Percentiles rank a stretch among this genome's conserved stretches.
Conservation (phyloP, 140 eudicot species). For the Oenanthe javanica region DNA sequence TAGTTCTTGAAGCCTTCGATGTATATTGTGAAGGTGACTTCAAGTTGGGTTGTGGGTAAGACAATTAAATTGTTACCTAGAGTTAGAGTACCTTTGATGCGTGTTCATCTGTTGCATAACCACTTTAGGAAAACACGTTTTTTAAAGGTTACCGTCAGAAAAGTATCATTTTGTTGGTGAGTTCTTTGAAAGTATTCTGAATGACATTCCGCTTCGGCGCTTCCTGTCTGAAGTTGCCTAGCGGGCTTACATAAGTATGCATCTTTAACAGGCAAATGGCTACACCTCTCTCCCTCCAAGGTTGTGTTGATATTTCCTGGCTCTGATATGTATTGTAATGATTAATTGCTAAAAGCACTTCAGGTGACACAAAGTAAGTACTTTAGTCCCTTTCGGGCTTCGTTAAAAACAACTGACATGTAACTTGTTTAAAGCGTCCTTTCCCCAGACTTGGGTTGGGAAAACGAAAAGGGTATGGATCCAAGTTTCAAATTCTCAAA, state of each 20-base stretch:
- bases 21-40: conserved; percentile 98
- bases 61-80: background rate
- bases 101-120: background rate
- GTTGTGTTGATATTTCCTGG: background rate
- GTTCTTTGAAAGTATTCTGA: background rate
- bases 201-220: background rate
- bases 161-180: background rate
- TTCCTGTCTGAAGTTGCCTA: background rate
- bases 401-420: background rate
- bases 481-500: background rate
- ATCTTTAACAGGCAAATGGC: background rate
- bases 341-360: background rate
- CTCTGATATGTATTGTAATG: background rate
- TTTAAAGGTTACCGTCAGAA: background rate
- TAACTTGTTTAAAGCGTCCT: background rate
- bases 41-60: conserved; percentile 87
- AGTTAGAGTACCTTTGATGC: background rate
- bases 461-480: background rate
- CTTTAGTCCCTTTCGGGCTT: background rate
- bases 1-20: conserved; percentile 73
- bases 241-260: background rate
- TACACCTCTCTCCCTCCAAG: background rate
- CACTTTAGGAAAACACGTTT: background rate
- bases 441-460: background rate
- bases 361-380: background rate